phyloP scores from a whole-genome alignment of 768 basidiomycete species.

The Lepiota brunneoincarnata region DNA sequence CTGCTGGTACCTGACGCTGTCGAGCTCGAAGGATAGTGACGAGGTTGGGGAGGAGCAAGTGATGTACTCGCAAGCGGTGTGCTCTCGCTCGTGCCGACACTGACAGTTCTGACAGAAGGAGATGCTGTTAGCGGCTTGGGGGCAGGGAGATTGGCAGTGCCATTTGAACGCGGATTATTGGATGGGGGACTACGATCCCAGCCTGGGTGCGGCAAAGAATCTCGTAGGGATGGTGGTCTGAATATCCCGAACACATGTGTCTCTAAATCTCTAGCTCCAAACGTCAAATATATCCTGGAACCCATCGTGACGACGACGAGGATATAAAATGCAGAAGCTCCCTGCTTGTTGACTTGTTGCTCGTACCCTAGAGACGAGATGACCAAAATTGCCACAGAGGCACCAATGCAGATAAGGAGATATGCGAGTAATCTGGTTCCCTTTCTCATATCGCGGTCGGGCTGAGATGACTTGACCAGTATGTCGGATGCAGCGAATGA shows the following conservation, averaged over 20 bases:
- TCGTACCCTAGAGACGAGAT: constrained; percentile 24
- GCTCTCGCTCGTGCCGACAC: too few species aligned
- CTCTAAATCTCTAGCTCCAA: neutral
- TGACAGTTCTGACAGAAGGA: neutral
- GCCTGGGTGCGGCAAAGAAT: neutral
- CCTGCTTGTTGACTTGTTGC: constrained; percentile 25
- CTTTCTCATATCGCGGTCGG: neutral
- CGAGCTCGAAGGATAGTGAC: too few species aligned
- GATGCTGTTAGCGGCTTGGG: neutral
- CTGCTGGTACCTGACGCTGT: neutral
- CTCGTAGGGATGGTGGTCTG: neutral
- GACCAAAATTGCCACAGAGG: constrained; percentile 24
- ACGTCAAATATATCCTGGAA: constrained; percentile 26
- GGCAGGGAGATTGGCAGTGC: neutral
- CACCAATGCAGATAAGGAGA: constrained; percentile 19
- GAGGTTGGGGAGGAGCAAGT: too few species aligned
- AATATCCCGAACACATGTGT: neutral
- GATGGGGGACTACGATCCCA: neutral
- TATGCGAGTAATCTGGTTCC: neutral
- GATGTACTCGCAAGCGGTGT: too few species aligned
- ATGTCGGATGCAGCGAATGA: neutral
- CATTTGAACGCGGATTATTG: neutral
- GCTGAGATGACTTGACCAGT: neutral
- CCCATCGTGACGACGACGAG: constrained; percentile 30
- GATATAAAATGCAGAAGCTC: constrained; percentile 25